phyloP scores from a whole-genome alignment of 176 grass and related monocot species.

The Areca catechu region DNA sequence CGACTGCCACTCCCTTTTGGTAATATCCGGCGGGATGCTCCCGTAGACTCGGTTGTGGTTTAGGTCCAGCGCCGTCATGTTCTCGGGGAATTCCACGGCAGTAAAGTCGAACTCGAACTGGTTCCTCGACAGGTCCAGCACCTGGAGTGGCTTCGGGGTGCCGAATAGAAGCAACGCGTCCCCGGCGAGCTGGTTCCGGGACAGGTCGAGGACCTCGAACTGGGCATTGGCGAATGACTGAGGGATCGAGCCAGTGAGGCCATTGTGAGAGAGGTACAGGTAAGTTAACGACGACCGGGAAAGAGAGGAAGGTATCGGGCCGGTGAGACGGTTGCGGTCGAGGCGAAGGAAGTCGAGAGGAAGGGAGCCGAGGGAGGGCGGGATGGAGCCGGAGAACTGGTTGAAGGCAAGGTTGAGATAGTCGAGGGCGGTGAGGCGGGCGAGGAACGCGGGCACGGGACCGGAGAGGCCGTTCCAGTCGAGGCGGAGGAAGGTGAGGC shows the following conservation, averaged over 20 bases:
- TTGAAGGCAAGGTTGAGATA: constrained; percentile 28
- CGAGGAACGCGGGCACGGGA: constrained; percentile 18
- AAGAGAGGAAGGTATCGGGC: background rate
- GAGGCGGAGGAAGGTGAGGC: constrained; percentile 38
- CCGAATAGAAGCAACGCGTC: constrained; percentile 57
- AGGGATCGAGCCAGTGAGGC: too few species aligned
- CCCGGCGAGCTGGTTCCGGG: too few species aligned
- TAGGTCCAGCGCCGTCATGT: constrained; percentile 23
- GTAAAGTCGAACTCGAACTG: constrained; percentile 40
- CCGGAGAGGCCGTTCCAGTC: constrained; percentile 43
- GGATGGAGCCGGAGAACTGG: constrained; percentile 30
- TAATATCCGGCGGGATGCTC: constrained; percentile 30
- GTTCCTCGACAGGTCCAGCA: constrained; percentile 32
- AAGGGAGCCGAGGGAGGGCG: constrained; percentile 21
- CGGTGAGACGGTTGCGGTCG: constrained; percentile 30
- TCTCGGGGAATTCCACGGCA: constrained; percentile 33
- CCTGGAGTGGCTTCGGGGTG: constrained; percentile 32
- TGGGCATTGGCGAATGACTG: too few species aligned
- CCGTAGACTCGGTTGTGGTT: constrained; percentile 48
- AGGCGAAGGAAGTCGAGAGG: constrained; percentile 28
- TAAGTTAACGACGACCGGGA: too few species aligned
- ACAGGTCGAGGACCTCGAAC: too few species aligned
- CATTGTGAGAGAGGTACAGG: too few species aligned
- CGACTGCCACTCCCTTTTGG: constrained; percentile 29
- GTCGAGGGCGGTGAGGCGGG: constrained; percentile 19